Base-by-base conservation (phyloP, 23 red algal species). In the Chondrus crispus region DNA sequence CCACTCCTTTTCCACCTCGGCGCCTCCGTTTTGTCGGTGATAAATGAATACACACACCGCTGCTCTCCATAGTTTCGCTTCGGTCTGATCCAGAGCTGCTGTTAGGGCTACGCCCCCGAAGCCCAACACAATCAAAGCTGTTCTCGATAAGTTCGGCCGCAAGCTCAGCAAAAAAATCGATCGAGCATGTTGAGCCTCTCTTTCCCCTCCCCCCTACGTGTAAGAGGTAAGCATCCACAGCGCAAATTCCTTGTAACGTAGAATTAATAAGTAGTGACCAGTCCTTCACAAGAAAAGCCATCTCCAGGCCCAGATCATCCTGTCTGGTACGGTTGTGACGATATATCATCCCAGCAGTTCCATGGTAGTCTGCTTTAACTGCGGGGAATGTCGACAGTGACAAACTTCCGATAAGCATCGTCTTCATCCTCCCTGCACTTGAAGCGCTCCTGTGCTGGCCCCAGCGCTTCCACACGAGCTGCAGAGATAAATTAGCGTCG, bases 251-350 rank as follows among this genome's bases (percentile, higher is more conserved):
- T 57, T 16, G 22, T 16, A 57, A 16, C 52, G 52, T 57, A 16
- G 52, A 57, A 16, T 57, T 57, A 57, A 16, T 22, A 16, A 14
- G 52, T 22, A 22, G 14, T 57, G 52, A 57, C 52, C 52, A 57
- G 52, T 57, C 52, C 16, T 57, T 57, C 52, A 57, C 52, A 14
- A 16, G 52, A 22, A 57, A 57, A 22, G 52, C 22, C 45, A 46
- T 50, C 37, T 87, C 63, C 29, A 87, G 82, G 9, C 50, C 43
- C 16, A 87, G 60, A 58, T 89, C 85, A 74, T 89, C 70, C 62
- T 74, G 68, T 12, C 68, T 36, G 43, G 13, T 77, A 46, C 69
- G 68, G 41, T 89, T 89, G 43, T 89, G 69, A n/a, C 11, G 14
- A 33, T 89, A 64, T 35, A 89, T 74, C 70, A 16, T 26, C 29